Evolutionary conservation across 1,284 basidiomycete genomes (phyloP), one percentile per base, ranked within the genome.

Genomic region (Amylostereum areolatum): DNA sequence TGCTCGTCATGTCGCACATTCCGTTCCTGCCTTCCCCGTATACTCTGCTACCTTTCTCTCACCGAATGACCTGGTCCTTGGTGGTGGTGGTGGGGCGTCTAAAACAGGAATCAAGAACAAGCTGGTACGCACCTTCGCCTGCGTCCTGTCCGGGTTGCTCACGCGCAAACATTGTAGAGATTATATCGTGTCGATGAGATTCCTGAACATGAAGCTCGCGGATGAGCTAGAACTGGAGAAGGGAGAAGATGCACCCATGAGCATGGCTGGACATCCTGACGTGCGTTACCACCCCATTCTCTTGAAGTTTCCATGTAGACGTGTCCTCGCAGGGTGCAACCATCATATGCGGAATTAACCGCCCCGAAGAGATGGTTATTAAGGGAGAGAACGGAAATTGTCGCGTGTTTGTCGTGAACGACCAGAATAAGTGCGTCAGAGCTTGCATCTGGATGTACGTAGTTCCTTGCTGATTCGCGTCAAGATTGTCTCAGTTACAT

Each of bases 191-290:
- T 92, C 32, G 75, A 74, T 10, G 69, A 76, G 43, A 18, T 77
- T 83, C 36, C 74, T 78, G 52, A 71, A 70, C 24, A 66, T 96
- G 24, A 71, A 80, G 41, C 70, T 83, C 2, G 59, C 84, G 9
- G 67, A 80, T 54, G 90, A 96, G 64, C 72, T 84, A 43, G 80
- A 89, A 57, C 75, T 97, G 8, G 84, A 81, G 49, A 78, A 70
- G 45, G 87, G 83, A 32, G 92, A 94, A 63, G 94, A 97, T 66
- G 89, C 88, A 6, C 93, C 94, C 9, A 97, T 94, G 90, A 95
- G 92, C 61, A 86, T 97, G 74, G 85, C 85, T 10, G 77, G 83
- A 7, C 72, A 89, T 62, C 68, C 71, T 11, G 66, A 80, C 65
- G 91, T 89, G 61, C 57, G 66, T 47, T 9, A 24, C 42, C 35